Base-by-base conservation (phyloP, 116 monocot species). In the Cymodocea nodosa region DNA sequence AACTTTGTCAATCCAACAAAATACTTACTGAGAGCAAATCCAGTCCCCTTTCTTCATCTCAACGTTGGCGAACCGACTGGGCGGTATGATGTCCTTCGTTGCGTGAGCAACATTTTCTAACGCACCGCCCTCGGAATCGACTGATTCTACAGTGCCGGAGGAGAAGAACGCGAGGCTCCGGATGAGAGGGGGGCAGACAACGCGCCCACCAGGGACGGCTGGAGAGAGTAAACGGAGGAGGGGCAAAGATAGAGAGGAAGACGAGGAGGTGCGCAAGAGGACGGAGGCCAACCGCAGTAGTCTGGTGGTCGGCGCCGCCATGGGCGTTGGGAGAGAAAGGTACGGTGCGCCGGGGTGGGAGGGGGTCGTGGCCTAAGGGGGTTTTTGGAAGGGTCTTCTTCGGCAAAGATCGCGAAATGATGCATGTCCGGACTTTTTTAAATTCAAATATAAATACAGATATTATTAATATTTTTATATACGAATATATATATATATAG, bases 41-140 rank as follows among this genome's bases (percentile, higher is more conserved):
- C 62, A 62, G 62, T 62, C 62, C 62, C 62, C 62, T 62, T 62
- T 62, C 62, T 62, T 62, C 62, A 62, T 62, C 37, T 62, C 62
- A 18, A 62, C 37, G 18, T 62, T 37, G 6, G 62, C 36, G 18
- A 62, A 62, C 11, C 40, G 62, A 36, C 36, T n/a, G 44, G 44
- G 9, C 44, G 44, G 44, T 4, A 4, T 11, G 6, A 44, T 4
- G 9, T 11, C 44, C 2, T 44, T 11, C 44, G 9, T 44, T 44
- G 44, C 44, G 6, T 1, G 6, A 44, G 54, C 17, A 5, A 1
- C 54, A 0, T 54, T 54, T 20, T 2, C 20, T 4, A 20, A 3
- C 54, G 0, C 54, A 6, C 54, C 54, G 54, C n/a, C 5, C 20
- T 20, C 54, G 15, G 54, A 54, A 44, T 20, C 16, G 6, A 16